Evolutionary conservation across 352 stramenopile genomes (phyloP), one percentile per base, ranked within the genome.

Genomic region (Aphanomyces cochlioides): DNA sequence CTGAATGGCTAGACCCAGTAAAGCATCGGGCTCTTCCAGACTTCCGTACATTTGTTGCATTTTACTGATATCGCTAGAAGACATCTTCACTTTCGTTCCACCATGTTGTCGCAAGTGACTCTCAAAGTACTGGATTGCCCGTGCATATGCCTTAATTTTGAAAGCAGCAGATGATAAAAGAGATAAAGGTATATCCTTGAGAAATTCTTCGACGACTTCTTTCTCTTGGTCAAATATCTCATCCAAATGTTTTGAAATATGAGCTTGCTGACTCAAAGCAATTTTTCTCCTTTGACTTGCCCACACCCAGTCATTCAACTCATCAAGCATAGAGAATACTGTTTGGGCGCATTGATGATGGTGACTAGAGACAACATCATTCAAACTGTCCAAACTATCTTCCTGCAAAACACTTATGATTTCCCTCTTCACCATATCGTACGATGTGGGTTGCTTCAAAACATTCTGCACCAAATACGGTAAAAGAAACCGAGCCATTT

Each of bases 261-360:
- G 64, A 63, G 38, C 69, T 36, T 41, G 74, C 50, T 60, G 67
- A 64, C 84, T 93, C 4, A 87, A 65, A 13, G 78, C 79, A 5
- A 92, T 67, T 13, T 83, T 75, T 67, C 93, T 95, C 61, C 93
- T 92, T 60, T 93, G 86, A 56, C 73, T 90, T 41, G 72, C 88
- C 88, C 88, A 95, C 15, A 96, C 79, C 88, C 88, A 96, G 13
- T 96, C 86, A 67, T 93, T 96, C 7, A 96, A 70, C 48, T 94
- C 86, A 74, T 96, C 88, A 19, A 96, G 84, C 2, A 84, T 91
- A 10, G 86, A 89, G 56, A 96, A 90, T 68, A 96, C 89, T 0
- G 81, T 91, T 66, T 96, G 88, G 7, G 79, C 85, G 61, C 88
- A 95, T 59, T 94, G 88, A 58, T 95, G 85, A 73, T 94, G 84